A percentile compares a stretch with the other conserved stretches of the same genome.
Conservation (phyloP, 257 asterid genomes). For the Mitragyna speciosa region DNA sequence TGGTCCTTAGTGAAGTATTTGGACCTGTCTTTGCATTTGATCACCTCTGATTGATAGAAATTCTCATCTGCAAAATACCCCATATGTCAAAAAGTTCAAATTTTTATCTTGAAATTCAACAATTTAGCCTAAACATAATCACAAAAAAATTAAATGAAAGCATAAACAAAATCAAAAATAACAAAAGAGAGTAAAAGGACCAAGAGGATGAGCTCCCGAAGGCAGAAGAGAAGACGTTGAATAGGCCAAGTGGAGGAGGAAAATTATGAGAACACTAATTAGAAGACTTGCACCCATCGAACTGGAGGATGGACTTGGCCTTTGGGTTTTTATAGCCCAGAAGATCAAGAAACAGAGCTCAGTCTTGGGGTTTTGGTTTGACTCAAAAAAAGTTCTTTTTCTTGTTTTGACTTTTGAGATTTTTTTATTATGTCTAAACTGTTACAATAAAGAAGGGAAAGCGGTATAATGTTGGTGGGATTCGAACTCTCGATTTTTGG, state of each 20-base stretch:
- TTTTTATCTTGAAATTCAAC: neutral
- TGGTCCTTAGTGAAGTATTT: constrained; percentile 67
- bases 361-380: too few species aligned
- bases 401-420: too few species aligned
- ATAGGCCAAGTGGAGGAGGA: constrained; percentile 14
- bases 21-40: constrained; percentile 83
- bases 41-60: constrained; percentile 55
- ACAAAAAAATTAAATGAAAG: neutral
- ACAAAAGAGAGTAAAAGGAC: constrained; percentile 26
- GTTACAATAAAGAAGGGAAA: too few species aligned
- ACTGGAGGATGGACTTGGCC: neutral
- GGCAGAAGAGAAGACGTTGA: constrained; percentile 43
- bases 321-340: neutral
- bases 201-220: constrained; percentile 77
- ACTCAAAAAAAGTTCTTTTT: too few species aligned
- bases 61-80: constrained; percentile 55
- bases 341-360: neutral
- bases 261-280: constrained; percentile 10
- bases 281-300: constrained; percentile 22
- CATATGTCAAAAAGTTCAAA: neutral
- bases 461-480: too few species aligned
- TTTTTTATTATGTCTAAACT: too few species aligned
- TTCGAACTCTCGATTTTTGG: too few species aligned
- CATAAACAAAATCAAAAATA: too few species aligned
- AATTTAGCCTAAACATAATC: neutral